Conservation (phyloP, 257 asterid genomes). For the Nicotiana tomentosiformis region DNA sequence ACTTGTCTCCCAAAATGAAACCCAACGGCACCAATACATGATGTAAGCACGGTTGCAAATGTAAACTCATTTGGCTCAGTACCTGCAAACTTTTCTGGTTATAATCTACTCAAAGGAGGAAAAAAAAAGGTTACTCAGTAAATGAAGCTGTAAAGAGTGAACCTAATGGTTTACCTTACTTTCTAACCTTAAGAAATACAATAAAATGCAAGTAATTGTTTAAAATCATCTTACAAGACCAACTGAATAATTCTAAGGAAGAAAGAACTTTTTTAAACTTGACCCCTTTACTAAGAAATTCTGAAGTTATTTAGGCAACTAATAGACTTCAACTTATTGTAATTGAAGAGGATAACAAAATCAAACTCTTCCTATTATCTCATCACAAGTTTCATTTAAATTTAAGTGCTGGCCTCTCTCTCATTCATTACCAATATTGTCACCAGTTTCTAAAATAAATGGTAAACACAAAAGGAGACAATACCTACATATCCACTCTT, state of each 20-base stretch:
- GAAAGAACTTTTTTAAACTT: too few relatives aligned
- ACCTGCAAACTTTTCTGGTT: conserved; percentile 33
- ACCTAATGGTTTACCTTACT: not conserved
- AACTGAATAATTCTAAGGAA: too few relatives aligned
- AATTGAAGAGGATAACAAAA: not conserved
- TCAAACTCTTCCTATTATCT: not conserved
- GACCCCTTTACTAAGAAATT: not conserved
- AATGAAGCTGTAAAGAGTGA: not conserved
- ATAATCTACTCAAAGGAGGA: not conserved
- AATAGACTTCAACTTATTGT: not conserved
- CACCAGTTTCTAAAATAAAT: not conserved
- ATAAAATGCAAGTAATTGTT: not conserved
- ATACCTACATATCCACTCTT: not conserved
- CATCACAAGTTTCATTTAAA: too few relatives aligned
- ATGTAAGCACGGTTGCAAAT: conserved; percentile 62
- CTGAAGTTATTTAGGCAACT: not conserved
- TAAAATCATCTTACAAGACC: not conserved
- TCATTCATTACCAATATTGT: not conserved
- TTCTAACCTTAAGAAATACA: not conserved
- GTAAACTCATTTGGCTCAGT: conserved; percentile 76
- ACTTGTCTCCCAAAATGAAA: conserved; percentile 53
- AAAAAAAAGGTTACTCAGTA: too few relatives aligned
- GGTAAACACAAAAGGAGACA: not conserved
- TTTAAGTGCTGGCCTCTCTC: not conserved
- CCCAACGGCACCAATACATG: conserved; percentile 37